Conservation (phyloP, 768 basidiomycete genomes). For the Hericium alpestre region DNA sequence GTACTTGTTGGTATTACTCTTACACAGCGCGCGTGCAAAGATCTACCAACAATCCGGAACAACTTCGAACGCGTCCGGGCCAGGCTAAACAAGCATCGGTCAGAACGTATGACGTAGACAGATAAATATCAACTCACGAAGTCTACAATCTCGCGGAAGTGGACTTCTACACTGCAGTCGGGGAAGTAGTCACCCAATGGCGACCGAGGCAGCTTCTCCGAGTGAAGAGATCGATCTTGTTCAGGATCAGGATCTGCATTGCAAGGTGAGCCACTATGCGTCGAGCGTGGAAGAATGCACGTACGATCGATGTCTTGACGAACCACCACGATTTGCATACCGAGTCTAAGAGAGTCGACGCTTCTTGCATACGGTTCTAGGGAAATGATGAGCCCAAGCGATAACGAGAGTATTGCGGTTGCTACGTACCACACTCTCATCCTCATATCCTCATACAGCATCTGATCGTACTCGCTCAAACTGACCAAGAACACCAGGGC, state of each 20-base stretch:
- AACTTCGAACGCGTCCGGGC: too few relatives aligned
- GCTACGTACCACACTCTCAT: slow-evolving; percentile 74
- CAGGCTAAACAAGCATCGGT: too few relatives aligned
- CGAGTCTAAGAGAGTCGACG: slow-evolving; percentile 90
- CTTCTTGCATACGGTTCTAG: slow-evolving; percentile 96
- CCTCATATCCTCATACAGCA: slow-evolving; percentile 97
- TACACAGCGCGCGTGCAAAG: too few relatives aligned
- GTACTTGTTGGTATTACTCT: too few relatives aligned
- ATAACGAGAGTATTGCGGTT: too few relatives aligned
- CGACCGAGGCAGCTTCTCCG: slow-evolving; percentile 82
- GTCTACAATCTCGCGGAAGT: too few relatives aligned
- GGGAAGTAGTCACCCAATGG: slow-evolving; percentile 87
- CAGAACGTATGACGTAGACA: too few relatives aligned
- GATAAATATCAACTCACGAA: too few relatives aligned
- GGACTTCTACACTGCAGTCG: slow-evolving; percentile 75
- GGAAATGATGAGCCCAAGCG: background rate
- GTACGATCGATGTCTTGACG: slow-evolving; percentile 86
- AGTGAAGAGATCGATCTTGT: slow-evolving; percentile 96
- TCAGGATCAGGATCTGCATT: slow-evolving; percentile 78
- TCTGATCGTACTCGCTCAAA: slow-evolving; percentile 94
- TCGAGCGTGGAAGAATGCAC: slow-evolving; percentile 16
- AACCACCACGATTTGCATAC: slow-evolving; percentile 98
- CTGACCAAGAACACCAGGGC: slow-evolving; percentile 89
- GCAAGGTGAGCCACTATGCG: background rate
- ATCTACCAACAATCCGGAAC: too few relatives aligned